Evolutionary conservation across 2,329 filamentous ascomycete genomes (phyloP), one percentile per base, ranked within the genome.

Genomic region (Camillea tinctor): DNA sequence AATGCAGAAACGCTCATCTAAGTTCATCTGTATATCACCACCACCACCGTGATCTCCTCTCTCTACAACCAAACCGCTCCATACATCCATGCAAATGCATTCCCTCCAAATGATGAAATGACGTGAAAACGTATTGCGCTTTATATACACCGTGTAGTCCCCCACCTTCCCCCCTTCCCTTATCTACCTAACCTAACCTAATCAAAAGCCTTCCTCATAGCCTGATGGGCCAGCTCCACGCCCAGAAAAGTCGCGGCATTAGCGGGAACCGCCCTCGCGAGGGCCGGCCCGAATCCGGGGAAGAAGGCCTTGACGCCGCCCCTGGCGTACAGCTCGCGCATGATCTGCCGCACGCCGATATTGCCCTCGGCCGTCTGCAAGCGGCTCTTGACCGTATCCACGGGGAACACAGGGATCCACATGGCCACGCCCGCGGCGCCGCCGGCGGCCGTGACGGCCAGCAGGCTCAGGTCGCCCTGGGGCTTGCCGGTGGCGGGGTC

Each of bases 371-470:
- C 92, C 50, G 92, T 96, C 83, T 99, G 95, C 74, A 99, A 79
- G 44, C 93, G 84, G 65, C 89, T 93, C 86, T 99, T 99, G 79
- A 99, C 88, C 0, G 95, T 99, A 73, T 99, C 95, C 65, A 99
- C 85, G 21, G 95, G 95, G 85, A 99, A 99, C 50, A 99, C 93
- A 57, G 95, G 93, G 68, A 97, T 95, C 95, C 95, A 99, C 95
- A 99, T 99, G 64, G 95, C 95, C 23, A 99, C 86, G 72, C 95
- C 95, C 0, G 95, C 95, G 3, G 89, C 91, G 64, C 91, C 95
- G 69, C 95, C 95, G 1, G 95, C 95, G 24, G 87, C 85, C 69
- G 93, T 92, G 59, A 99, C 85, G 11, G 95, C 95, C 1, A 86
- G 80, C 64, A 99, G 81, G 70, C 90, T 94, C 60, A 98, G 79